These are phyloP conservation scores for Allantophomopsis lycopodina DNA, from an alignment of 2,329 filamentous ascomycete species.

Conservation along the genomic window DNA sequence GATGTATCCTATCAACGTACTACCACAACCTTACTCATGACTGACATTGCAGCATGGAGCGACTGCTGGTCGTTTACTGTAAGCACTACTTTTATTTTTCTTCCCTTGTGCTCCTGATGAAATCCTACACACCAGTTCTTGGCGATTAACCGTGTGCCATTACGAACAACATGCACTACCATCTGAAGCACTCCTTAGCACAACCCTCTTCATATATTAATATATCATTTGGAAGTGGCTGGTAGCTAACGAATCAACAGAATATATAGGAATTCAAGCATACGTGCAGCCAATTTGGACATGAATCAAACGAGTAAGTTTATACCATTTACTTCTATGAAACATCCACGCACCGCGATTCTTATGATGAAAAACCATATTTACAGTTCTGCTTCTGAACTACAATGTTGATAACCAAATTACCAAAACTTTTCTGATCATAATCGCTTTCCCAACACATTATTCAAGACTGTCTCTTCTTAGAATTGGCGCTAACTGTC, in stretches of 20 bases:
- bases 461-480: slow-evolving; percentile 2
- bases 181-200: slow-evolving; percentile 40
- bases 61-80: not conserved
- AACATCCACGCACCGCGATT: not conserved
- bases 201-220: not conserved
- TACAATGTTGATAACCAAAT: slow-evolving; percentile 44
- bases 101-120: slow-evolving; percentile 16
- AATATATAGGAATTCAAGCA: too few species aligned
- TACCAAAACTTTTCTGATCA: slow-evolving; percentile 52
- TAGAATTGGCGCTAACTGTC: too few species aligned
- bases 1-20: too few species aligned
- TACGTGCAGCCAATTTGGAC: too few species aligned
- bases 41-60: not conserved
- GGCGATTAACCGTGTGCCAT: slow-evolving; percentile 21
- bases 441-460: not conserved
- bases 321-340: too few species aligned
- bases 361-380: slow-evolving; percentile 47
- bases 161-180: slow-evolving; percentile 56
- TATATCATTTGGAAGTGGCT: slow-evolving; percentile 7
- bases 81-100: not conserved
- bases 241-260: slow-evolving; percentile 1
- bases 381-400: slow-evolving; percentile 70
- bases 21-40: too few species aligned
- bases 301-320: too few species aligned
- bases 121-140: slow-evolving; percentile 14